A percentile compares a stretch with the other conserved stretches of the same genome.
These are phyloP conservation scores for Pseudogymnoascus sp. DNA, from an alignment of 2,329 filamentous ascomycete genomes.

Conservation along the genomic window DNA sequence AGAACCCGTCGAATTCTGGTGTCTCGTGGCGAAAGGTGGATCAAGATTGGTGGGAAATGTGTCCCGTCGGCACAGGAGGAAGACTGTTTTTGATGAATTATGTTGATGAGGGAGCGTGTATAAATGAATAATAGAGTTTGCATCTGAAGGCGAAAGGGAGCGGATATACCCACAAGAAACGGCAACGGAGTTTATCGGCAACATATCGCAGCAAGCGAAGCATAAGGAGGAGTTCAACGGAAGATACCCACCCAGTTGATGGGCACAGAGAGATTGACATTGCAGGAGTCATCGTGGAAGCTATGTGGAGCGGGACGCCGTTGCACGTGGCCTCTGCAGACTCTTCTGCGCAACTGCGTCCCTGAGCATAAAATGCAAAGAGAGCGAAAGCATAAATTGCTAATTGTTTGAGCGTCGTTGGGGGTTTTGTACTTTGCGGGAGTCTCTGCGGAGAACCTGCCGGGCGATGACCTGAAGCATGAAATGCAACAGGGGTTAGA, in stretches of 20 bases:
- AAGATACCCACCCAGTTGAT: background rate
- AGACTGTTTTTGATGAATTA: background rate
- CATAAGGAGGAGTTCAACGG: background rate
- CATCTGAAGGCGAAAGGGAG: background rate
- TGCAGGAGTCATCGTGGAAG: background rate
- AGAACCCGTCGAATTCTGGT: background rate
- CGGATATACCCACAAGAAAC: too few relatives aligned
- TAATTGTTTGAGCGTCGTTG: background rate
- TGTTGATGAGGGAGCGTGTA: background rate
- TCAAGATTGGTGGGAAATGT: background rate
- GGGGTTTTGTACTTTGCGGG: background rate
- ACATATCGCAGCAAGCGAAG: background rate
- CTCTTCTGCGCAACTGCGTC: background rate
- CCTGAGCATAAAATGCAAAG: conserved; percentile 4
- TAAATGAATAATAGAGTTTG: background rate
- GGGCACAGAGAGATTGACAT: background rate
- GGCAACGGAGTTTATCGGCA: too few relatives aligned
- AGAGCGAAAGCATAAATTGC: background rate
- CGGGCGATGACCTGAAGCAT: background rate
- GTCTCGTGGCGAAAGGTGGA: background rate
- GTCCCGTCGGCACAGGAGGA: background rate
- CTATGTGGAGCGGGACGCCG: background rate
- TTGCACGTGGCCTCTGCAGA: background rate
- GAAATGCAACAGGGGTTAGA: conserved; percentile 4
- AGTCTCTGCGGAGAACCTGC: conserved; percentile 3